Evolutionary conservation across 2,329 filamentous ascomycete genomes (phyloP).

Genomic region (Coniochaeta sp.): DNA sequence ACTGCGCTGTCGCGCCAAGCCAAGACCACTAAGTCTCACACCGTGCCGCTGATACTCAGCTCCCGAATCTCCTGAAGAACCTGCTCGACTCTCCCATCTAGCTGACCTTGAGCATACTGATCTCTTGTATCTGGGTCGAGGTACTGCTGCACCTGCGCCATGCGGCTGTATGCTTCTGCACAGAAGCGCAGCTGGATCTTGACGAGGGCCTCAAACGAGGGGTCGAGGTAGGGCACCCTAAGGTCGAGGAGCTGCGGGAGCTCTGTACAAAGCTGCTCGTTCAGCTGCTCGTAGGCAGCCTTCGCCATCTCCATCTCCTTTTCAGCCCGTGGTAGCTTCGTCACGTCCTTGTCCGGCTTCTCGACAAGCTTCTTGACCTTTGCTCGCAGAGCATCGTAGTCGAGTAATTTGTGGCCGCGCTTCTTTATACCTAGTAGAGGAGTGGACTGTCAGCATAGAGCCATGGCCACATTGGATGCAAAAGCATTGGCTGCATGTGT

Average conservation of each 20-base stretch:
- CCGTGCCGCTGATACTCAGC: constrained; percentile 78
- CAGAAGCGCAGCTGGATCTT: constrained; percentile 98
- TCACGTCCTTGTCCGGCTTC: constrained; percentile 97
- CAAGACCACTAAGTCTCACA: constrained; percentile 26
- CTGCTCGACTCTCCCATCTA: constrained; percentile 89
- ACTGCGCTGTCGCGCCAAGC: not conserved
- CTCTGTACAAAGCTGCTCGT: constrained; percentile 90
- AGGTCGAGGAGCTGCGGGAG: constrained; percentile 94
- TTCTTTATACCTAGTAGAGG: constrained; percentile 74
- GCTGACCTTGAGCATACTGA: constrained; percentile 86
- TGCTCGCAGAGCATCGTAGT: constrained; percentile 92
- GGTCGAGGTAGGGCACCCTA: constrained; percentile 93
- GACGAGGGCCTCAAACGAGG: constrained; percentile 93
- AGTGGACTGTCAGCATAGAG: constrained; percentile 10
- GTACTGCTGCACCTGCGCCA: constrained; percentile 99
- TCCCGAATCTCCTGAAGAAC: constrained; percentile 95
- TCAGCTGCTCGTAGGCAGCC: constrained; percentile 89
- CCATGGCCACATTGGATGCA: not conserved
- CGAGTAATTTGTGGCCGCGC: constrained; percentile 94
- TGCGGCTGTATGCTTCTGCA: constrained; percentile 91
- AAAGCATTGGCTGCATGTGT: not conserved
- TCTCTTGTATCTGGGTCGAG: constrained; percentile 92
- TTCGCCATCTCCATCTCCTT: constrained; percentile 95
- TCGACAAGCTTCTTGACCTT: constrained; percentile 96
- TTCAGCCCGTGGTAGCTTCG: constrained; percentile 90